Evolutionary conservation across 2,329 filamentous ascomycete genomes (phyloP).

Genomic region (Penicillium sp.): DNA sequence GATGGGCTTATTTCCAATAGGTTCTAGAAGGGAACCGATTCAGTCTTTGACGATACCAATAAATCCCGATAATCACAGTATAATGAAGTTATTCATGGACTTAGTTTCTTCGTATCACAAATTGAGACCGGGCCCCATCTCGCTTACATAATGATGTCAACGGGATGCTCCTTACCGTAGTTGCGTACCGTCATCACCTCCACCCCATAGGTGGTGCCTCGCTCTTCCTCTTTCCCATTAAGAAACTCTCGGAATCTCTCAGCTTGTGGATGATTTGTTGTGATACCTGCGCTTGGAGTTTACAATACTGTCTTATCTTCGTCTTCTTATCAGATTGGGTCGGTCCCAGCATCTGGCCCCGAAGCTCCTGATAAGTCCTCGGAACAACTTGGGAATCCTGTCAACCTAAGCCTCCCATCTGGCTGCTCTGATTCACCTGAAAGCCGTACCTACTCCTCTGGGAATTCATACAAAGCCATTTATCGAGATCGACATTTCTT

Average conservation of each 20-base stretch:
- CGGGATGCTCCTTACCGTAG: slow-evolving; percentile 15
- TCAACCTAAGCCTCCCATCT: slow-evolving; percentile 5
- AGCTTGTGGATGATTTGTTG: slow-evolving; percentile 3
- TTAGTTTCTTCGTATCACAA: no score
- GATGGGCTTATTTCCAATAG: slow-evolving; percentile 87
- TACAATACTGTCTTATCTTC: background rate
- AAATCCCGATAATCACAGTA: no score
- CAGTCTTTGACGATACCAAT: no score
- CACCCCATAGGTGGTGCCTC: slow-evolving; percentile 3
- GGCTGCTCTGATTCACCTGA: slow-evolving; percentile 1
- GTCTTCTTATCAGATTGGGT: background rate
- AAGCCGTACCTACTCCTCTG: background rate
- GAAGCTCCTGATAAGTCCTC: slow-evolving; percentile 5
- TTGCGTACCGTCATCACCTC: slow-evolving; percentile 14
- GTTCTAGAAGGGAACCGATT: no score
- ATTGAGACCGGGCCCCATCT: background rate
- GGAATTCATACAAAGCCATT: background rate
- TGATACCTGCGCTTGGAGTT: background rate
- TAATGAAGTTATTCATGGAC: no score
- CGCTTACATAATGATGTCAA: slow-evolving; percentile 8
- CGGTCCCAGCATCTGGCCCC: background rate
- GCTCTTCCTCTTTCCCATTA: slow-evolving; percentile 8
- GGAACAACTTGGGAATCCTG: background rate
- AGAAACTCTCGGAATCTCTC: background rate
- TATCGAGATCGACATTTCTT: background rate